These are phyloP conservation scores for Phytopythium aichiense DNA, from an alignment of 352 stramenopile genomes.

Conservation along the genomic window DNA sequence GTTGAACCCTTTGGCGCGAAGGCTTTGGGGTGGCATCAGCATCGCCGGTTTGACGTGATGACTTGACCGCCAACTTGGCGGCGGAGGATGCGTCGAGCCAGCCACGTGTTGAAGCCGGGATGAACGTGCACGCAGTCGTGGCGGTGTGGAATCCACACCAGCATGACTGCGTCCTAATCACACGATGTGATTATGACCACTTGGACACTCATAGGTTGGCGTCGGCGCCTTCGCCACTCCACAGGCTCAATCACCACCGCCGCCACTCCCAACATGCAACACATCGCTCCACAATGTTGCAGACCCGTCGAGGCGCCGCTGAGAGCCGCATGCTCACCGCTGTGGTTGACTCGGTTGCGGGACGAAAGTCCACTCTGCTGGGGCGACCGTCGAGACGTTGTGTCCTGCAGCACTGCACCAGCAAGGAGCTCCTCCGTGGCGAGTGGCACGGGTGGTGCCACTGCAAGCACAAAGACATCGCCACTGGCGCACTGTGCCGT, in stretches of 20 bases:
- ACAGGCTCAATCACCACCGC: background rate
- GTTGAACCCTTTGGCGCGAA: no score
- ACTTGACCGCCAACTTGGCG: background rate
- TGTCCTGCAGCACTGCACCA: background rate
- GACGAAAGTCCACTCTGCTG: background rate
- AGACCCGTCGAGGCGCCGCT: background rate
- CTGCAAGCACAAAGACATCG: background rate
- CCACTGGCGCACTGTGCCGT: no score
- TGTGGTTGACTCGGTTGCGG: background rate
- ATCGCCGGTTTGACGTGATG: background rate
- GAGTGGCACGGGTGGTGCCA: background rate
- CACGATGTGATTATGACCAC: no score
- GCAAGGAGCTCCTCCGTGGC: background rate
- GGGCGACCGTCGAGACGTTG: constrained; percentile 1
- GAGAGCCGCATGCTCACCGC: background rate
- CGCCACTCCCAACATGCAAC: no score
- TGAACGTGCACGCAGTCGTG: background rate
- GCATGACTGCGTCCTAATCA: no score
- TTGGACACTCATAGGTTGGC: background rate
- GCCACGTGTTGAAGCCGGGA: background rate
- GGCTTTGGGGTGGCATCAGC: no score
- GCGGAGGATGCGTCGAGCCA: background rate
- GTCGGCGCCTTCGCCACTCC: background rate
- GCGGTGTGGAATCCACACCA: no score
- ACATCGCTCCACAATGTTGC: background rate